A percentile compares a stretch with the other conserved stretches of the same genome.
phyloP scores from a whole-genome alignment of 495 filamentous ascomycete species.

The Glarea lozoyensis region DNA sequence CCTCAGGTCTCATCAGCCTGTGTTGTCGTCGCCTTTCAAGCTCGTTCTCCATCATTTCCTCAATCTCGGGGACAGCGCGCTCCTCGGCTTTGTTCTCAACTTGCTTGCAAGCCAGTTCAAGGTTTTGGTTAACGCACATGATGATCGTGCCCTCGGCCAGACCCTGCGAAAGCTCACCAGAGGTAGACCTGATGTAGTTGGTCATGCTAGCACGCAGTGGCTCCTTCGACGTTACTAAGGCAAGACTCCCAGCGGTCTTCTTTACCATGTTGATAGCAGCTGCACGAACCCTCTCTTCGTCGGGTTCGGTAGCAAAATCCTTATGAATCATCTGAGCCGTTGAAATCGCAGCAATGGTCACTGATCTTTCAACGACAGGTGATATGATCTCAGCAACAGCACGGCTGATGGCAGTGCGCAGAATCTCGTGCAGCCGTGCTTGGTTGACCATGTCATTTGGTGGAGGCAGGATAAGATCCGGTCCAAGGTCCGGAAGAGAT shows the following conservation, averaged over 20 bases:
- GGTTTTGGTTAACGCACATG: constrained; percentile 97
- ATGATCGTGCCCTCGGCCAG: constrained; percentile 82
- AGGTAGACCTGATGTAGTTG: constrained; percentile 82
- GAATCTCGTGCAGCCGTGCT: constrained; percentile 67
- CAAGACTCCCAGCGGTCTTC: constrained; percentile 83
- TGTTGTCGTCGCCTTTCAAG: constrained; percentile 67
- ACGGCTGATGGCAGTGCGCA: constrained; percentile 71
- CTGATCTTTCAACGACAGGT: constrained; percentile 92
- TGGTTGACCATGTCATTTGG: constrained; percentile 65
- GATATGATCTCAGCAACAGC: constrained; percentile 92
- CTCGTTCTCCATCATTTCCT: constrained; percentile 74
- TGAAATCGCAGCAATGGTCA: constrained; percentile 94
- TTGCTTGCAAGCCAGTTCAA: constrained; percentile 83
- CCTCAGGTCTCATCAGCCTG: constrained; percentile 57
- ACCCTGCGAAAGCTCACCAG: constrained; percentile 60
- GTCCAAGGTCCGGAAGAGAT: constrained; percentile 69
- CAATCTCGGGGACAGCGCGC: constrained; percentile 86
- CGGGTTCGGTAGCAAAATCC: constrained; percentile 87
- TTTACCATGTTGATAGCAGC: constrained; percentile 88
- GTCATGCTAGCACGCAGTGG: constrained; percentile 90
- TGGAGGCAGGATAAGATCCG: constrained; percentile 63
- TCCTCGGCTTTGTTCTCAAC: constrained; percentile 93
- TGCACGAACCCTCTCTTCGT: constrained; percentile 75
- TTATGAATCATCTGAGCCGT: constrained; percentile 89
- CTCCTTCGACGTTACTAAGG: constrained; percentile 96